Base-by-base conservation (phyloP, 2,329 filamentous ascomycete species). In the Gnomoniopsis sp. region DNA sequence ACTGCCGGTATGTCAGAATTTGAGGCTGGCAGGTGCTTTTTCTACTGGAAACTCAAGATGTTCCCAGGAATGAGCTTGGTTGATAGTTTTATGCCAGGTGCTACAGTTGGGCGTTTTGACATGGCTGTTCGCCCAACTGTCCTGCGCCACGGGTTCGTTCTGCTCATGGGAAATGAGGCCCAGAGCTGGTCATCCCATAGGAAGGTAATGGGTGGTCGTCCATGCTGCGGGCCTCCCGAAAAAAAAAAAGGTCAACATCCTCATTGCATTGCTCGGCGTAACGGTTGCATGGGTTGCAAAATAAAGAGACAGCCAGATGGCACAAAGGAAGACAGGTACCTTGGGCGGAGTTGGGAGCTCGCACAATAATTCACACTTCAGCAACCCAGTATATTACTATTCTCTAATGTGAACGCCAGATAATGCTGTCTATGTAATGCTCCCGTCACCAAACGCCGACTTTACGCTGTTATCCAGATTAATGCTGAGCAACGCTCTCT, bases 221-320 rank as follows among this genome's bases (percentile, higher is more conserved):
- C n/a, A n/a, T n/a, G n/a, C 15, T 8, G 34, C 15, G 34, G 34
- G 34, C 8, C 19, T 43, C 38, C 15, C 38, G 30, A 57, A 21
- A 43, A 53, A 53, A 34, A 44, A 48, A 49, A 43, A 36, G 55
- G 38, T n/a, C n/a, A n/a, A 57, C 51, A 59, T 47, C 57, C 47
- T 56, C 47, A 53, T 49, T 61, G 59, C 59, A 62, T 62, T 51
- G 38, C 23, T 50, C 49, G 59, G 59, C 59, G 59, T 62, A 50
- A 52, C 41, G 57, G 36, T 59, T 33, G 38, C 33, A 47, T 55
- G 33, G 49, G 43, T 19, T 58, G 33, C 48, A 44, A 22, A 36
- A 12, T 4, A 36, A 8, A 36, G 21, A 53, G 50, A 43, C 19
- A 50, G 33, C 21, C 44, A 41, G 46, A 54, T 43, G 44, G 26